phyloP scores from a whole-genome alignment of 495 filamentous ascomycete species.

The Penicillium steckii region DNA sequence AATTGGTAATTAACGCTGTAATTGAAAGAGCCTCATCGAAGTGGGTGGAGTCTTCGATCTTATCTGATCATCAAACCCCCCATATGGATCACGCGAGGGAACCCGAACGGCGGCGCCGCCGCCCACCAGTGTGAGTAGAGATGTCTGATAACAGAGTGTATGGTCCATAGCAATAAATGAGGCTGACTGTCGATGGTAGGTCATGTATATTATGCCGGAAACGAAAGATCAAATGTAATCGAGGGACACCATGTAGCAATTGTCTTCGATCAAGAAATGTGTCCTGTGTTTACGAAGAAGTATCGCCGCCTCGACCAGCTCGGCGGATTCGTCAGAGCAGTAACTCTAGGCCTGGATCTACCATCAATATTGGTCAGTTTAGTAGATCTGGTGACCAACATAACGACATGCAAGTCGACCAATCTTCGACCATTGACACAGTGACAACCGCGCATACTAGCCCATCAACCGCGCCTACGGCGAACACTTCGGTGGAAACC shows the following conservation, averaged over 20 bases:
- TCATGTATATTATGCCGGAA: constrained; percentile 46
- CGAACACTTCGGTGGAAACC: constrained; percentile 27
- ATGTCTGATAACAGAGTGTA: background rate
- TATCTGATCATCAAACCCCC: background rate
- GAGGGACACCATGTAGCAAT: constrained; percentile 49
- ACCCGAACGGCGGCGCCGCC: constrained; percentile 43
- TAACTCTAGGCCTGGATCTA: background rate
- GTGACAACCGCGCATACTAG: background rate
- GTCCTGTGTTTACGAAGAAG: constrained; percentile 40
- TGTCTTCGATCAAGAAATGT: constrained; percentile 44
- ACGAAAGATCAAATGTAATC: constrained; percentile 53
- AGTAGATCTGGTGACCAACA: background rate
- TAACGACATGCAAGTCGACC: background rate
- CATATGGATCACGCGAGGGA: constrained; percentile 26
- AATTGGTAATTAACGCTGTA: background rate
- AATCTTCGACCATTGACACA: background rate
- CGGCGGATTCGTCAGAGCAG: background rate
- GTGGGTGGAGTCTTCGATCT: background rate
- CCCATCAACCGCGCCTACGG: constrained; percentile 13
- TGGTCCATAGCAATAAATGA: background rate
- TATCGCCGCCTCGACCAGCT: constrained; percentile 13
- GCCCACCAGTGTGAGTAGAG: constrained; percentile 43
- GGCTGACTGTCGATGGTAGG: constrained; percentile 19
- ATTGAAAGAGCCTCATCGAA: background rate
- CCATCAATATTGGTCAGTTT: background rate